phyloP scores from a whole-genome alignment of 768 basidiomycete genomes.

The Termitomyces sp. region DNA sequence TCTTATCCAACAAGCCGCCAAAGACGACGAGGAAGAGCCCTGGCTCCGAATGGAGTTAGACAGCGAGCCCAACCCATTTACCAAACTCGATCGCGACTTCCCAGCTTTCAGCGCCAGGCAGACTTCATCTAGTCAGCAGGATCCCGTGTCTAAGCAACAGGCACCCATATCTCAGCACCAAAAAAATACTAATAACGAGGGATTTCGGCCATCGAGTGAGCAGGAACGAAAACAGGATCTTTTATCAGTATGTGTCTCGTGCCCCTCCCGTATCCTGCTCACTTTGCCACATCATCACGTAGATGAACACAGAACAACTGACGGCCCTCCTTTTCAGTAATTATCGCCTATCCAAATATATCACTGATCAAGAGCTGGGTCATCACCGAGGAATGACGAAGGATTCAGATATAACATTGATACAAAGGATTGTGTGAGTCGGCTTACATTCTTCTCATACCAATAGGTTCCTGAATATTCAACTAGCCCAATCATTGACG shows the following conservation, averaged over 20 bases:
- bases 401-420: slow-evolving; percentile 37
- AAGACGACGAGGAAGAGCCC: slow-evolving; percentile 21
- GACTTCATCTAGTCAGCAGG: neutral
- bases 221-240: slow-evolving; percentile 27
- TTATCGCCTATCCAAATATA: slow-evolving; percentile 24
- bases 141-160: neutral
- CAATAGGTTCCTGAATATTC: neutral
- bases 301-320: slow-evolving; percentile 32
- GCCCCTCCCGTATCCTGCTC: neutral
- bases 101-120: slow-evolving; percentile 15
- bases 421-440: slow-evolving; percentile 42
- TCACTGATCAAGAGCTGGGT: slow-evolving; percentile 17
- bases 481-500: slow-evolving; percentile 34
- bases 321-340: slow-evolving; percentile 29
- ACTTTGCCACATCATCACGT: neutral
- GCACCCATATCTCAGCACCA: neutral
- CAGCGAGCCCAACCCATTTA: slow-evolving; percentile 25
- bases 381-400: slow-evolving; percentile 19
- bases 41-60: slow-evolving; percentile 22
- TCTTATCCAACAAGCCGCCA: neutral
- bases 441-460: neutral
- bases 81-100: slow-evolving; percentile 25
- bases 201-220: neutral
- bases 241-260: slow-evolving; percentile 20
- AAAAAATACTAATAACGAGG: neutral